Base-by-base conservation (phyloP, 345 rosid genomes). In the Xanthoceras sorbifolium region DNA sequence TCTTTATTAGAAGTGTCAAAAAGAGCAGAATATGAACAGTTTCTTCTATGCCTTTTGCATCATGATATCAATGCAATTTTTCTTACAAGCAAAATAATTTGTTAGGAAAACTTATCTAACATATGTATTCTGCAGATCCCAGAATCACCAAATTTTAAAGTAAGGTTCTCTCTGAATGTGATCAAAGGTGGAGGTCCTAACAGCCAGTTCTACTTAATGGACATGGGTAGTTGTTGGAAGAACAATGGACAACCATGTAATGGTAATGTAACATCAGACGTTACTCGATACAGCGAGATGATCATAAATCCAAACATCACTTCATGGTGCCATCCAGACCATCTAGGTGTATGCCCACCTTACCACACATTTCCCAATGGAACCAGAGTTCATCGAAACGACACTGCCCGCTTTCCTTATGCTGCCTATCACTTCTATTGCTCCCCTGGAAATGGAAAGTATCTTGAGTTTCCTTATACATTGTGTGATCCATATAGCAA, bases 181-280 rank as follows among this genome's bases (percentile, higher is more conserved):
- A 72, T 81, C 74, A 81, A 78, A 85, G 87, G 89, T 5, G 92
- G 92, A 11, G 90, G 92, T 52, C 85, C 83, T 26, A 79, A 74
- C 3, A 81, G 89, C 78, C 92, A 89, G 25, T 84, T 84, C 75
- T 84, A 84, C 79, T 77, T 84, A 20, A 48, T 79, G 76, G 87
- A 84, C 77, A 55, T 85, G 38, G 92, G 92, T n/a, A 83, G 92
- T 60, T 87, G 92, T 69, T 89, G 89, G 92, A 89, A 89, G 81
- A 89, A 89, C 85, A 82, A 84, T 65, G 92, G 90, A 2, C 40
- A 80, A 28, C 67, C 82, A 5, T 87, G 92, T 46, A 78, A 89
- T 71, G 90, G 89, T 0, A 79, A 87, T 66, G 89, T 80, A 52
- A 79, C 84, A 4, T 80, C 85, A 15, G 90, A 89, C 72, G 90